Evolutionary conservation across 108 stramenopile genomes (phyloP).

Genomic region (Pseudonitzschia delicatissima): DNA sequence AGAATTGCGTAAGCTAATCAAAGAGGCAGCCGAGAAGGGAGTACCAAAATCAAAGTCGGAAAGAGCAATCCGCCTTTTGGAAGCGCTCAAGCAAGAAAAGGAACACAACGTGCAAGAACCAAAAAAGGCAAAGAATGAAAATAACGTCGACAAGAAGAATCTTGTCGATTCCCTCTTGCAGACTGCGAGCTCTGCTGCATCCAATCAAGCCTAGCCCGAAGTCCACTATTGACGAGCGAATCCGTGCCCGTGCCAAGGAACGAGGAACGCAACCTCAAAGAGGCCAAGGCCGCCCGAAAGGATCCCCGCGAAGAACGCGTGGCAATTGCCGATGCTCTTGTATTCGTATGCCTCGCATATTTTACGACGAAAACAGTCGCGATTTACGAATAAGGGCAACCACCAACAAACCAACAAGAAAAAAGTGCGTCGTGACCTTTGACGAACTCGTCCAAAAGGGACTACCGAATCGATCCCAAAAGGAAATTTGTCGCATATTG

Average conservation of each 20-base stretch:
- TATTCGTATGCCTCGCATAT: constrained; percentile 13
- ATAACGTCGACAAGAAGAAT: not conserved
- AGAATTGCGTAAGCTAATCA: constrained; percentile 5
- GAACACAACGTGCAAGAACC: not conserved
- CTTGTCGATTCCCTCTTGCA: not conserved
- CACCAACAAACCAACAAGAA: too few relatives aligned
- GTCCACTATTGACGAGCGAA: constrained; percentile 21
- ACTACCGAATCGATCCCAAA: not conserved
- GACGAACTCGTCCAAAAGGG: not conserved
- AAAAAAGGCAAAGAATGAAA: constrained; percentile 1
- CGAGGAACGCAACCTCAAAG: constrained; percentile 11
- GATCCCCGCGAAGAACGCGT: constrained; percentile 20
- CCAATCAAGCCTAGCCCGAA: too few relatives aligned
- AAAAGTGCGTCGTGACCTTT: constrained; percentile 8
- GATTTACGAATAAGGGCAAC: not conserved
- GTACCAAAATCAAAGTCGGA: not conserved
- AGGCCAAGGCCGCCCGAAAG: not conserved
- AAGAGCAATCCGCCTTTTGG: not conserved
- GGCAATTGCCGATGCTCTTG: constrained; percentile 19
- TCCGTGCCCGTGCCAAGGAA: constrained; percentile 21
- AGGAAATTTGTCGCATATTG: not conserved
- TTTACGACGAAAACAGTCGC: constrained; percentile 4
- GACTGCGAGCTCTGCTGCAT: not conserved
- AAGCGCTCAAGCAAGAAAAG: constrained; percentile 1
- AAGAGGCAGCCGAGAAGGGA: not conserved